These are phyloP conservation scores for Polytrichum formosum DNA, from an alignment of 225 moss, liverwort and hornwort genomes.

Conservation along the genomic window DNA sequence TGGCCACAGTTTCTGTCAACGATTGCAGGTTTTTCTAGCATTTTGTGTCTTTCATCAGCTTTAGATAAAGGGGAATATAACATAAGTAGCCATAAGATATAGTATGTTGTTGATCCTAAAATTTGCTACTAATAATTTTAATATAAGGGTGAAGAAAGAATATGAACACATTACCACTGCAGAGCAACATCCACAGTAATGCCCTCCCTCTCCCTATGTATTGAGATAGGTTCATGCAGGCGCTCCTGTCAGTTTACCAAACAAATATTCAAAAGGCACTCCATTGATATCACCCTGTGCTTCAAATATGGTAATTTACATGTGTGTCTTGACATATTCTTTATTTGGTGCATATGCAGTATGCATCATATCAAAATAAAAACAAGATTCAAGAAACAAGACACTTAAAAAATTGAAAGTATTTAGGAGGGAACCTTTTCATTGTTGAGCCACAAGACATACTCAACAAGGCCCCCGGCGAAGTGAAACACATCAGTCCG, in stretches of 20 bases:
- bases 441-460: slow-evolving; percentile 87
- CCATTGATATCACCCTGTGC: too few species aligned
- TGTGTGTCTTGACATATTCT: too few species aligned
- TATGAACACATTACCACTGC: slow-evolving; percentile 58
- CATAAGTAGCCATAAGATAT: too few species aligned
- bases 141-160: neutral
- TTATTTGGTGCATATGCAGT: neutral
- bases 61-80: too few species aligned
- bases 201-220: slow-evolving; percentile 86
- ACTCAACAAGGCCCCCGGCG: slow-evolving; percentile 88
- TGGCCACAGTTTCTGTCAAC: too few species aligned
- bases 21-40: too few species aligned
- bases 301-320: too few species aligned
- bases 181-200: slow-evolving; percentile 83
- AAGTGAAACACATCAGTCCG: slow-evolving; percentile 77
- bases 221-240: slow-evolving; percentile 87
- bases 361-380: neutral
- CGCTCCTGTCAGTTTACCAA: slow-evolving; percentile 40
- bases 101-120: too few species aligned
- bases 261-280: neutral
- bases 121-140: too few species aligned
- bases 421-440: slow-evolving; percentile 51
- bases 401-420: neutral
- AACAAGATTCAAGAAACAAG: neutral
- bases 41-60: too few species aligned